These are phyloP conservation scores for Trichomonas tenax DNA, from an alignment of 208 protist species.

Conservation along the genomic window DNA sequence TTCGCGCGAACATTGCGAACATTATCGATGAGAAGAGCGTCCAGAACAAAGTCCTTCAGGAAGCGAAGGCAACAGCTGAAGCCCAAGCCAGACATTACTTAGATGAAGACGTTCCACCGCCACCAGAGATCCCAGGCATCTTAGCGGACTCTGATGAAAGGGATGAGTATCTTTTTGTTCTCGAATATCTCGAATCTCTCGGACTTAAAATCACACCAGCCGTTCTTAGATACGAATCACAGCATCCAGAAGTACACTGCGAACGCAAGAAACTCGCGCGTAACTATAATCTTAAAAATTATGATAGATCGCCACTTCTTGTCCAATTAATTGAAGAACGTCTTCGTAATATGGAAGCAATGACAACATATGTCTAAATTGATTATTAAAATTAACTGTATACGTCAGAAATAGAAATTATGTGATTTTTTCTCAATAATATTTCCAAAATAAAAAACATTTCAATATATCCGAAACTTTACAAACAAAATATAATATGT, in stretches of 20 bases:
- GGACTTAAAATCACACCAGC: slow-evolving; percentile 1
- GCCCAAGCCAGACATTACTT: background rate
- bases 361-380: background rate
- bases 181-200: background rate
- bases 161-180: background rate
- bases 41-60: background rate
- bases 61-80: background rate
- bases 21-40: background rate
- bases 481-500: too few species aligned
- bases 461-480: too few species aligned
- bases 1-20: background rate
- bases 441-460: too few species aligned
- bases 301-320: background rate
- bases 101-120: background rate
- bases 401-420: background rate
- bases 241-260: background rate
- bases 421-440: too few species aligned
- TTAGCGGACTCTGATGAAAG: background rate
- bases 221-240: background rate
- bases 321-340: slow-evolving; percentile 11
- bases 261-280: background rate
- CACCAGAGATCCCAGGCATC: background rate
- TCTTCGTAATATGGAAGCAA: background rate
- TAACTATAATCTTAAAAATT: background rate
- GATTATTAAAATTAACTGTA: background rate